Evolutionary conservation across 345 rosid species (phyloP).

Genomic region (Punica granatum): DNA sequence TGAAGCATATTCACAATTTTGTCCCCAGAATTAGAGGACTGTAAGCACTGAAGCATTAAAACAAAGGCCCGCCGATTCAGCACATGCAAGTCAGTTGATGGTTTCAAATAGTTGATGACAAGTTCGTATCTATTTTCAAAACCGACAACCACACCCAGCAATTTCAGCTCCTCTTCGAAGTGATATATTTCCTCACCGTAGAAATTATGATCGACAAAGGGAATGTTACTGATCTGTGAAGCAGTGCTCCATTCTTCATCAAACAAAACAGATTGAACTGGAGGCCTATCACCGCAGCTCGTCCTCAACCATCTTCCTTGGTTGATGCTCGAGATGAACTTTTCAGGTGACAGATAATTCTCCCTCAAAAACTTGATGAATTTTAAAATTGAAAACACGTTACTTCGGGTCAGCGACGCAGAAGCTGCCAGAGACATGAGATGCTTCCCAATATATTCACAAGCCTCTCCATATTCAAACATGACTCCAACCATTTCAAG

Average conservation of each 20-base stretch:
- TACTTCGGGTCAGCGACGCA: slow-evolving; percentile 24
- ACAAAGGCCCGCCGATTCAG: slow-evolving; percentile 36
- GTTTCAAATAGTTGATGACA: slow-evolving; percentile 33
- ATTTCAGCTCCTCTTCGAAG: slow-evolving; percentile 38
- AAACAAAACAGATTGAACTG: slow-evolving; percentile 46
- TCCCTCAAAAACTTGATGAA: slow-evolving; percentile 45
- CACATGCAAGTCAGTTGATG: slow-evolving; percentile 5
- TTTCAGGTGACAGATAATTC: slow-evolving; percentile 26
- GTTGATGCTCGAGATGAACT: slow-evolving; percentile 35
- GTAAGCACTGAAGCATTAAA: slow-evolving; percentile 37
- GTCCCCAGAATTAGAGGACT: not conserved
- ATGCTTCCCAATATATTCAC: slow-evolving; percentile 39
- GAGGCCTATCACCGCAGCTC: slow-evolving; percentile 30
- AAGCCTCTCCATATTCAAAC: slow-evolving; percentile 52
- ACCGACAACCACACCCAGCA: slow-evolving; percentile 49
- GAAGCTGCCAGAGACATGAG: slow-evolving; percentile 45
- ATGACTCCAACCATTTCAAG: slow-evolving; percentile 50
- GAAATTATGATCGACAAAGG: slow-evolving; percentile 33
- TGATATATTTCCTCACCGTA: slow-evolving; percentile 30
- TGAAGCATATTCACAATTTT: slow-evolving; percentile 20
- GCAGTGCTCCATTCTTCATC: slow-evolving; percentile 47
- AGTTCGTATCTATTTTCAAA: slow-evolving; percentile 24
- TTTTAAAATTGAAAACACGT: slow-evolving; percentile 38
- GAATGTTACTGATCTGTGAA: slow-evolving; percentile 40
- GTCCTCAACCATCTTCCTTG: slow-evolving; percentile 45